Percentiles rank a stretch among this genome's conserved stretches.
Conservation (phyloP, 768 basidiomycete genomes). For the Lactifluus subvellereus region DNA sequence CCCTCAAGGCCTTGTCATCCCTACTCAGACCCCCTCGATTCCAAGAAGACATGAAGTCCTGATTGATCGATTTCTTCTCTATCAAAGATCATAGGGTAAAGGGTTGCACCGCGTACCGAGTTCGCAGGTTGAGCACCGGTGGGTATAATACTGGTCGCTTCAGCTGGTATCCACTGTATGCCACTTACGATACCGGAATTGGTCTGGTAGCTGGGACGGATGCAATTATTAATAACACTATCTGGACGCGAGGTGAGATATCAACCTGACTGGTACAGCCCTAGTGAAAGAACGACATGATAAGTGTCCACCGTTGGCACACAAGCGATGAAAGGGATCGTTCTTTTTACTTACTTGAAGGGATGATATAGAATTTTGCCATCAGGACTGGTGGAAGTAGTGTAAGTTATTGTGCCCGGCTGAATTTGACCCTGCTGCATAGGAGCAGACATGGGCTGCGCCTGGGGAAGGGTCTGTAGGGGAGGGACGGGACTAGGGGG, state of each 20-base stretch:
- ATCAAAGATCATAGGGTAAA: constrained; percentile 7
- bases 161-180: constrained; percentile 62
- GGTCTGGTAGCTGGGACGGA: constrained; percentile 59
- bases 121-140: constrained; percentile 54
- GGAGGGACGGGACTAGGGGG: constrained; percentile 23
- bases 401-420: constrained; percentile 69
- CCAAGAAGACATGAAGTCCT: constrained; percentile 62
- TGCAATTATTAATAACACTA: not conserved
- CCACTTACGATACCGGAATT: constrained; percentile 61
- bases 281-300: constrained; percentile 34
- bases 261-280: constrained; percentile 69
- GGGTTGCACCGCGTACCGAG: constrained; percentile 36
- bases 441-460: constrained; percentile 20
- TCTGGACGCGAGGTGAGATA: constrained; percentile 12
- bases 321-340: constrained; percentile 13
- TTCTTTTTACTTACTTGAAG: constrained; percentile 48
- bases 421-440: constrained; percentile 40
- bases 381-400: constrained; percentile 56
- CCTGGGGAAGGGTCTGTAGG: not conserved
- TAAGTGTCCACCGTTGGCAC: constrained; percentile 16
- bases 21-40: constrained; percentile 33
- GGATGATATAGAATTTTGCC: constrained; percentile 62
- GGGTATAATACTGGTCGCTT: constrained; percentile 57
- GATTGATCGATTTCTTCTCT: constrained; percentile 5
- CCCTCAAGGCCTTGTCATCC: constrained; percentile 25